These are phyloP conservation scores for Solanum clarkiae DNA, from an alignment of 257 asterid genomes.

Conservation along the genomic window DNA sequence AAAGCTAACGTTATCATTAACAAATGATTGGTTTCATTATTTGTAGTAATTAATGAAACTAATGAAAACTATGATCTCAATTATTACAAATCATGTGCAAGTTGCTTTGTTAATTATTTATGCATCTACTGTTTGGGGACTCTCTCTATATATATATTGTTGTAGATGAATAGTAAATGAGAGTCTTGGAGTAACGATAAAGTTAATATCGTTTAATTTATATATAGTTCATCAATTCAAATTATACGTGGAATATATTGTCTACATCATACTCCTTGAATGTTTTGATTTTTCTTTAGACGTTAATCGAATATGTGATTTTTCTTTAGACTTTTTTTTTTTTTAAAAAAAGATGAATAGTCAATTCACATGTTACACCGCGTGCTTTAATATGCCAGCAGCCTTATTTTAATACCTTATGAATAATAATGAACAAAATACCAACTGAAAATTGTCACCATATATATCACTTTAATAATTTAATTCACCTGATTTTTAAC, in stretches of 20 bases:
- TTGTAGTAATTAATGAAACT: not conserved
- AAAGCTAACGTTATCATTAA: not conserved
- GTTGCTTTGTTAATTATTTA: not conserved
- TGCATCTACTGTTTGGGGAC: not conserved
- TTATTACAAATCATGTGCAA: not conserved
- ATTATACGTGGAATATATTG: too few relatives aligned
- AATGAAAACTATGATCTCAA: not conserved
- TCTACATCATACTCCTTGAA: not conserved
- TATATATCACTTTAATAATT: not conserved
- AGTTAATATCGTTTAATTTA: not conserved
- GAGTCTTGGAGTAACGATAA: not conserved
- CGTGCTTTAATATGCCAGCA: not conserved
- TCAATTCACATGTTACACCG: not conserved
- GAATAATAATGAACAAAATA: not conserved
- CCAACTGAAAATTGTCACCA: not conserved
- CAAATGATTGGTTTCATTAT: not conserved
- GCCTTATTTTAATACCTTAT: not conserved
- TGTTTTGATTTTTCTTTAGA: rapidly evolving
- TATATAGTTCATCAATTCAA: rapidly evolving
- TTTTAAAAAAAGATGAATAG: not conserved
- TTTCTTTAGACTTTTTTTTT: rapidly evolving
- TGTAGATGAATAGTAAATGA: not conserved
- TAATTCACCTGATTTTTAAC: not conserved
- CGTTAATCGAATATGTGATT: rapidly evolving
- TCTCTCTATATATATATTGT: not conserved